These are phyloP conservation scores for Diaporthe destruens DNA, from an alignment of 2,329 filamentous ascomycete species.

Conservation along the genomic window DNA sequence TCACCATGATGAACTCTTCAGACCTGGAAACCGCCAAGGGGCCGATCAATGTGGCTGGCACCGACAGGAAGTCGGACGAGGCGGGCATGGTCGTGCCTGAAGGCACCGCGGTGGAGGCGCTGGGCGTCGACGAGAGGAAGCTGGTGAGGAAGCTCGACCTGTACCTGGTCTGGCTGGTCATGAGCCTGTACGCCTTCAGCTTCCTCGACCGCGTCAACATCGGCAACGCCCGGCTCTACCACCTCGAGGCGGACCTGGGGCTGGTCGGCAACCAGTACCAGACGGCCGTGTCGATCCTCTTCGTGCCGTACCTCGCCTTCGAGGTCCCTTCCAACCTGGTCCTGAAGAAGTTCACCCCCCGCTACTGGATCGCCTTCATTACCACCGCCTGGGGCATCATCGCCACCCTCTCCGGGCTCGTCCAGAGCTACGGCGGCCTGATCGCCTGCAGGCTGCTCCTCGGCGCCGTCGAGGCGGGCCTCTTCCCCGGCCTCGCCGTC, in stretches of 20 bases:
- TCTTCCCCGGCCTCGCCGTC: conserved; percentile 76
- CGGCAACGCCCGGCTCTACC: conserved; percentile 76
- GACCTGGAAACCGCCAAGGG: conserved; percentile 10
- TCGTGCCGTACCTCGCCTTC: conserved; percentile 73
- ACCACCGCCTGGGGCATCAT: conserved; percentile 75
- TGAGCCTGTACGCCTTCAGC: conserved; percentile 79
- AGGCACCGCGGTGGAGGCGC: neutral
- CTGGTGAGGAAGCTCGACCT: conserved; percentile 75
- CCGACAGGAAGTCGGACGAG: conserved; percentile 9
- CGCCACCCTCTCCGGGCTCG: conserved; percentile 77
- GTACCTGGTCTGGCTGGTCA: conserved; percentile 74
- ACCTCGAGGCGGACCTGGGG: conserved; percentile 71
- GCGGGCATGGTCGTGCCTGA: conserved; percentile 6
- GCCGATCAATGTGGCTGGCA: conserved; percentile 6
- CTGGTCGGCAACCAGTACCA: conserved; percentile 77
- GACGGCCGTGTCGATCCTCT: conserved; percentile 74
- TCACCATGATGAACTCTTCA: conserved; percentile 10
- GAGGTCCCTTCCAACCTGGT: conserved; percentile 76
- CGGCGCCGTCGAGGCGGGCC: conserved; percentile 75
- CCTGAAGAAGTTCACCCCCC: conserved; percentile 72
- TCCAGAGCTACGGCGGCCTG: conserved; percentile 73
- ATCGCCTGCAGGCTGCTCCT: conserved; percentile 78
- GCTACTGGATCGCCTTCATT: conserved; percentile 75
- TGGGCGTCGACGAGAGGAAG: conserved; percentile 59
- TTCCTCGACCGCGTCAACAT: conserved; percentile 83